Conservation (phyloP, 495 filamentous ascomycete genomes). For the Penicillium subrubescens region DNA sequence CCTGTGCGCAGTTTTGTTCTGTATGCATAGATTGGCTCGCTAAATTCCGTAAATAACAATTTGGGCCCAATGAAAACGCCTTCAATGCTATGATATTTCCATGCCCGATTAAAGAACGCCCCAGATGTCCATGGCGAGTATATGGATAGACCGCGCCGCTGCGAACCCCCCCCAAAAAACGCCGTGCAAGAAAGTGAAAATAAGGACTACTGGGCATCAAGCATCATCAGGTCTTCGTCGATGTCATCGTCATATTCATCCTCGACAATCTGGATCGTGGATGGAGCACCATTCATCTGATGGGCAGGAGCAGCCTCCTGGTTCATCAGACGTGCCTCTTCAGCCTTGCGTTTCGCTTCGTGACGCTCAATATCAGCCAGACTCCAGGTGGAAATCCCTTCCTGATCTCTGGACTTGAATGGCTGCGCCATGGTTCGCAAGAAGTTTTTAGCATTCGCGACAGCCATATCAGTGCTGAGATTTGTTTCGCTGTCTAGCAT, state of each 20-base stretch:
- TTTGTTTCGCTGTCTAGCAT: conserved; percentile 81
- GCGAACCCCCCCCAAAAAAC: neutral
- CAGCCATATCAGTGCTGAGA: conserved; percentile 92
- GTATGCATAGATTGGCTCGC: neutral
- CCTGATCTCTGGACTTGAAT: conserved; percentile 78
- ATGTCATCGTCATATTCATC: conserved; percentile 65
- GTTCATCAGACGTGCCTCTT: conserved; percentile 58
- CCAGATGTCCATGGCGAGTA: neutral
- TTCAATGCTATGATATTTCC: conserved; percentile 24
- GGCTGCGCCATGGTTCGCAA: conserved; percentile 88
- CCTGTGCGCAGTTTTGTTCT: neutral
- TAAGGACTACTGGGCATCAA: conserved; percentile 54
- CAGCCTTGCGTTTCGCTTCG: conserved; percentile 67
- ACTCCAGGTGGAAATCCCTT: conserved; percentile 91
- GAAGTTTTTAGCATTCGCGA: conserved; percentile 86
- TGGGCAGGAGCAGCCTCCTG: conserved; percentile 32
- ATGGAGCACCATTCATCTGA: conserved; percentile 26
- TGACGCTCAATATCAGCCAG: conserved; percentile 73
- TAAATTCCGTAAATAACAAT: neutral
- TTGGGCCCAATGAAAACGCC: conserved; percentile 21
- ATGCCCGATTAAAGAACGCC: conserved; percentile 12
- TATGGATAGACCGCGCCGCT: neutral
- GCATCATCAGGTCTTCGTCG: conserved; percentile 61
- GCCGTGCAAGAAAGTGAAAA: conserved; percentile 11
- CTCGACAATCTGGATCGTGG: conserved; percentile 23